Evolutionary conservation across 805 yeast species (phyloP).

Genomic region (Brettanomyces bruxellensis): DNA sequence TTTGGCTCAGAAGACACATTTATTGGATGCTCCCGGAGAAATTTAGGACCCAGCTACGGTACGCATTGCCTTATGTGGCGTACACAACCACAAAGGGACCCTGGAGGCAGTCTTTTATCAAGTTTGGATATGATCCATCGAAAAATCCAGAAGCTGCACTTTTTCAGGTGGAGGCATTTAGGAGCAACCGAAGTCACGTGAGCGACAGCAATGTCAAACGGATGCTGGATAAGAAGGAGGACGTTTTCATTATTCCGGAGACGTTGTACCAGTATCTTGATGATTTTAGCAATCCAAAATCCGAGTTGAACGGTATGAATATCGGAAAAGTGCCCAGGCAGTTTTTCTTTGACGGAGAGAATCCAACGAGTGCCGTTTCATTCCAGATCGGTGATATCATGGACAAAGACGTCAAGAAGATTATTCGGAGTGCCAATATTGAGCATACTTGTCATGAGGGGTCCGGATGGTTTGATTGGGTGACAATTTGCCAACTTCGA

Average conservation of each 20-base stretch:
- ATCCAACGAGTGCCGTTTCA: slow-evolving; percentile 58
- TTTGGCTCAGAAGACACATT: slow-evolving; percentile 78
- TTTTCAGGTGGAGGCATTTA: slow-evolving; percentile 83
- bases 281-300: slow-evolving; percentile 15
- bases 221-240: slow-evolving; percentile 17
- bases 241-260: slow-evolving; percentile 17
- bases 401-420: slow-evolving; percentile 48
- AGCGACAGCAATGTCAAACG: slow-evolving; percentile 16
- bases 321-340: slow-evolving; percentile 30
- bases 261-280: slow-evolving; percentile 11
- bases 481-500: slow-evolving; percentile 56
- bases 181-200: slow-evolving; percentile 27
- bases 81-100: slow-evolving; percentile 85
- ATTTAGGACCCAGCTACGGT: slow-evolving; percentile 42
- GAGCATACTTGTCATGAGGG: slow-evolving; percentile 41
- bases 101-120: slow-evolving; percentile 82
- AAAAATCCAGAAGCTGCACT: slow-evolving; percentile 41
- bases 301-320: slow-evolving; percentile 13
- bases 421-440: slow-evolving; percentile 32
- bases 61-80: slow-evolving; percentile 78
- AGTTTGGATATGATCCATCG: slow-evolving; percentile 72
- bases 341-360: slow-evolving; percentile 63
- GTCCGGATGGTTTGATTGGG: slow-evolving; percentile 74
- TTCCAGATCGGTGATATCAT: slow-evolving; percentile 73
- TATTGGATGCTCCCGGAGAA: slow-evolving; percentile 42